Base-by-base conservation (phyloP, 2,329 filamentous ascomycete genomes). In the Shiraia sp. region DNA sequence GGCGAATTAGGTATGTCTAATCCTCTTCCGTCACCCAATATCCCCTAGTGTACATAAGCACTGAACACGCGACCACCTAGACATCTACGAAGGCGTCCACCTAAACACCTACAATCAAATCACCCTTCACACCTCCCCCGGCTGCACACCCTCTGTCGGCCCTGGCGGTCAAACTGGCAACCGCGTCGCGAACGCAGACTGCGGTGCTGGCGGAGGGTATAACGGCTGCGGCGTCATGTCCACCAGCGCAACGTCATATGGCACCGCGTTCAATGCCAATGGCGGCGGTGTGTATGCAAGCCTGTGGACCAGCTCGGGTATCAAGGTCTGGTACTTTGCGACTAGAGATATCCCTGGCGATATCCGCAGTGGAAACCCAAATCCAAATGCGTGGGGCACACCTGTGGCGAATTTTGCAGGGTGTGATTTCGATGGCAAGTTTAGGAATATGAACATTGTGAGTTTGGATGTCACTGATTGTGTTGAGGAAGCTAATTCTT, bases 281-380 rank as follows among this genome's bases (percentile, higher is more conserved):
- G 70, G 69, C 8, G 73, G 73, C 26, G 73, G 72, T 19, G 68
- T 75, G 0, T 75, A 73, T 39, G 72, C 69, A 8, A 60, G 68
- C 3, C 61, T 70, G 10, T 74, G 74, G 63, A 73, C 67, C 1
- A 53, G 55, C 15, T 63, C 68, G 4, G 69, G 61, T 3, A 71
- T 78, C 54, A 68, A 71, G 38, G 66, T 77, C n/a, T 78, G 75
- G 75, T 72, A 72, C 42, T 76, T 72, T 46, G 59, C 72, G 0
- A 51, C 66, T 4, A 46, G 57, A 14, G 50, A 61, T n/a, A 66
- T 77, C 0, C 75, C 75, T 0, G 47, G 48, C 2, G 73, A 76
- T 36, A 72, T 77, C 44, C 53, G 54, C 9, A 60, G 42, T 29
- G 68, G 67, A 2, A 65, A 52, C 8, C 75, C 75, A 0, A 61